Evolutionary conservation across 2,329 filamentous ascomycete genomes (phyloP), one percentile per base, ranked within the genome.

Genomic region (Sordariomycetes sp.): DNA sequence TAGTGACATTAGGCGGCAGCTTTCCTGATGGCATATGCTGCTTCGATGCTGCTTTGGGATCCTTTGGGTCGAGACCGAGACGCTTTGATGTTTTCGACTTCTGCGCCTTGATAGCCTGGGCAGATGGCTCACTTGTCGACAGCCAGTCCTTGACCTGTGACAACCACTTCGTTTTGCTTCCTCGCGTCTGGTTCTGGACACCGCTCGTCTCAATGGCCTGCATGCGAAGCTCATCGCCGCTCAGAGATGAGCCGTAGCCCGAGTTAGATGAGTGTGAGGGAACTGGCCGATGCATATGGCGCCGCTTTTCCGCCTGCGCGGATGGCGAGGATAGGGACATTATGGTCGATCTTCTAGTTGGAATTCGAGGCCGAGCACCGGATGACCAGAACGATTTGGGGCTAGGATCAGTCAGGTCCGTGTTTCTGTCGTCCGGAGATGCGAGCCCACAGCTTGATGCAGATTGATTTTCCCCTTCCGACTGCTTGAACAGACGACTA

Each of bases 101-200:
- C 40, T 69, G 63, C 11, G 63, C 48, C 42, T 62, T 66, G 42
- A 70, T 53, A 2, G 66, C 69, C 29, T 67, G 62, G 2, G 57
- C 55, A 1, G 68, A 71, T 9, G 69, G 68, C 40, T 73, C 69
- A 31, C 61, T 66, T 16, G 59, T 55, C 2, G 56, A 55, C 7
- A 71, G 46, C 69, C 69, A 72, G 29, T 54, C 58, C 38, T 66
- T 72, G 31, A 70, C 46, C 19, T 63, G 59, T 6, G 50, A 31
- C 7, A 32, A 21, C 30, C 30, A 32, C 15, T 24, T 15, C 3
- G n/a, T 12, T 20, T 23, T 23, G 25, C 8, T 15, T 16, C 8
- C n/a, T 8, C 8, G 25, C 25, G 14, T 28, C 7, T 28, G 25
- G 4, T 8, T 11, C n/a, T 14, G 25, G 3, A 3, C 25, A 16